Percentiles rank a stretch among this genome's conserved stretches.
Evolutionary conservation across 1,139 yeast genomes (phyloP).

Genomic region (Torulaspora globosa): DNA sequence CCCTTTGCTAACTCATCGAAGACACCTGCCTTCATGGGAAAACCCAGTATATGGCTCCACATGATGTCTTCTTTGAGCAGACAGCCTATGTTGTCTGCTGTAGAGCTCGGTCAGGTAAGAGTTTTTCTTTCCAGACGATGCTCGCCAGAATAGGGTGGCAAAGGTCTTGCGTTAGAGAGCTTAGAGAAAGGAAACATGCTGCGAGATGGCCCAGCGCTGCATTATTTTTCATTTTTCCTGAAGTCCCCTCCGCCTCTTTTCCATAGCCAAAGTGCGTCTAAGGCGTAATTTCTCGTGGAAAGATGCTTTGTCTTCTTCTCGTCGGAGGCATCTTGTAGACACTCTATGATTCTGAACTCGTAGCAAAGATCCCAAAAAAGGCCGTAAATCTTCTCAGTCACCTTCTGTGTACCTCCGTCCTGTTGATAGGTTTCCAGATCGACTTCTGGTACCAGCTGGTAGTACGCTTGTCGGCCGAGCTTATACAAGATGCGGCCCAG

Average conservation of each 20-base stretch:
- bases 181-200: slow-evolving; percentile 12
- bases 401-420: slow-evolving; percentile 41
- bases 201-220: neutral
- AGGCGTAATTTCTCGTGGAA: slow-evolving; percentile 78
- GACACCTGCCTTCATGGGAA: neutral
- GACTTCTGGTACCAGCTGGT: slow-evolving; percentile 46
- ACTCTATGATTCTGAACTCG: slow-evolving; percentile 61
- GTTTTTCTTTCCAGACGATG: slow-evolving; percentile 11
- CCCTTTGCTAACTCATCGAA: slow-evolving; percentile 3
- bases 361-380: slow-evolving; percentile 75
- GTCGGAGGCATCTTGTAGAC: slow-evolving; percentile 69
- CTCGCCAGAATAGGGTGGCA: slow-evolving; percentile 1
- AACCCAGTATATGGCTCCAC: neutral
- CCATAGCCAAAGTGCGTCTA: slow-evolving; percentile 95
- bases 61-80: neutral
- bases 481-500: slow-evolving; percentile 83
- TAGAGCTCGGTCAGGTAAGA: slow-evolving; percentile 3
- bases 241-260: slow-evolving; percentile 65
- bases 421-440: slow-evolving; percentile 41
- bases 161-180: slow-evolving; percentile 4
- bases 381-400: slow-evolving; percentile 40
- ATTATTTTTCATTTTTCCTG: slow-evolving; percentile 15
- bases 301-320: slow-evolving; percentile 62
- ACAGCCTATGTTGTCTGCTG: neutral
- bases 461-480: slow-evolving; percentile 60